Evolutionary conservation across 208 protist species (phyloP), one percentile per base, ranked within the genome.

Genomic region (Leptomonas pyrrhocoris): DNA sequence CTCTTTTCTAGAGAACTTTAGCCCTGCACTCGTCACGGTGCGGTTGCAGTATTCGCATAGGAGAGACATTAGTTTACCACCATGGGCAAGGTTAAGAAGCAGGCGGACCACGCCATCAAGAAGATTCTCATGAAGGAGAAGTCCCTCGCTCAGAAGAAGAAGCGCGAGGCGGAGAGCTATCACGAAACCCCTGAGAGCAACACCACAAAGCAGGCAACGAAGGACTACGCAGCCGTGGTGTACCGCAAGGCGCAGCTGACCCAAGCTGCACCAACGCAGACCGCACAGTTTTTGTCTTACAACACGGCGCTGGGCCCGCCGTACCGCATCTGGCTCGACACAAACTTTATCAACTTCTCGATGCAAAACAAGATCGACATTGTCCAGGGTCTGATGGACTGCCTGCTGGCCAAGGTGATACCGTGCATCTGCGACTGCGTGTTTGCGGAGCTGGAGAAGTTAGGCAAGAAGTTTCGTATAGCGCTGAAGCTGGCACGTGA

Each of bases 331-430:
- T 94, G 99, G 78, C 79, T 99, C 13, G 99, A 99, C 77, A 99
- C 99, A 2, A 99, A 99, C 94, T 99, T 99, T 79, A 99, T 99
- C 77, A 99, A 99, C 87, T 99, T 99, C 75, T 98, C 98, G n/a
- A 99, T 99, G 81, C 96, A 99, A 70, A 99, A 99, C 84, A 99
- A 99, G 79, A 95, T 99, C 25, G 99, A 99, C 69, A 97, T 99
- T 59, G 88, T 99, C 25, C 85, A 98, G 54, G 88, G 88, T 1
- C 82, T 98, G 25, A 99, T 99, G 98, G 98, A 99, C 82, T 99
- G 98, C 82, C 84, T 99, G 34, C 96, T 98, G 40, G 99, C 98
- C 27, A 99, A 99, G 80, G 98, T 96, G 28, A 96, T 98, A 46
- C 94, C 96, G 12, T 99, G 90, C 84, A 98, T 99, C 42, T 99